Percentiles rank a stretch among this genome's conserved stretches.
phyloP scores from a whole-genome alignment of 371 early-diverging fungal species.

The Mucor circinelloides region DNA sequence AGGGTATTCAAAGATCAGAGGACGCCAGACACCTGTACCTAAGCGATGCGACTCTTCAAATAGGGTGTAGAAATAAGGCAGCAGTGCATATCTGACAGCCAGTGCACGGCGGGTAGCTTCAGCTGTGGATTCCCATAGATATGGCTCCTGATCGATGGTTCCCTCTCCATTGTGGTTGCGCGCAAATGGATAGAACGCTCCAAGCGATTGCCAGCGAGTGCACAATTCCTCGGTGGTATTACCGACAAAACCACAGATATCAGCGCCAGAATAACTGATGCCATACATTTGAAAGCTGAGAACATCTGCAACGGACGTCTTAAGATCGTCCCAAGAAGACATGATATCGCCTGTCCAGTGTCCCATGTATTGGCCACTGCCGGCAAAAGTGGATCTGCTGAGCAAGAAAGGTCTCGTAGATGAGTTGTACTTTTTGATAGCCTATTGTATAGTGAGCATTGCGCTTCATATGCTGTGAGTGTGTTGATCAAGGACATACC shows the following conservation, averaged over 20 bases:
- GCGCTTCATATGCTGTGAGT: too few species aligned
- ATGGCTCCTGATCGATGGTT: conserved; percentile 54
- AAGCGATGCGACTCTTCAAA: conserved; percentile 55
- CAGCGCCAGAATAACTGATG: conserved; percentile 66
- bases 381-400: conserved; percentile 69
- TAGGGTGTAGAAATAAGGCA: conserved; percentile 70
- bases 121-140: conserved; percentile 47
- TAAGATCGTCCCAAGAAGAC: conserved; percentile 51
- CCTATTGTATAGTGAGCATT: conserved; percentile 5
- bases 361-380: conserved; percentile 62
- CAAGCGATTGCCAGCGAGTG: conserved; percentile 71
- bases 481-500: conserved; percentile 16
- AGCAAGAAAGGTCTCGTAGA: conserved; percentile 68
- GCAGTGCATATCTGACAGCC: conserved; percentile 58
- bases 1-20: conserved; percentile 39
- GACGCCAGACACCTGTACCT: conserved; percentile 46
- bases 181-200: conserved; percentile 76
- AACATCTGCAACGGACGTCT: conserved; percentile 56
- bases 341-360: conserved; percentile 69
- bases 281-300: conserved; percentile 69
- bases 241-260: conserved; percentile 71
- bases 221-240: conserved; percentile 59
- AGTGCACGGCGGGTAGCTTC: conserved; percentile 52
- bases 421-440: conserved; percentile 33
- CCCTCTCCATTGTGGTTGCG: conserved; percentile 59